Conservation (phyloP, 345 rosid species). For the Aethionema arabicum region DNA sequence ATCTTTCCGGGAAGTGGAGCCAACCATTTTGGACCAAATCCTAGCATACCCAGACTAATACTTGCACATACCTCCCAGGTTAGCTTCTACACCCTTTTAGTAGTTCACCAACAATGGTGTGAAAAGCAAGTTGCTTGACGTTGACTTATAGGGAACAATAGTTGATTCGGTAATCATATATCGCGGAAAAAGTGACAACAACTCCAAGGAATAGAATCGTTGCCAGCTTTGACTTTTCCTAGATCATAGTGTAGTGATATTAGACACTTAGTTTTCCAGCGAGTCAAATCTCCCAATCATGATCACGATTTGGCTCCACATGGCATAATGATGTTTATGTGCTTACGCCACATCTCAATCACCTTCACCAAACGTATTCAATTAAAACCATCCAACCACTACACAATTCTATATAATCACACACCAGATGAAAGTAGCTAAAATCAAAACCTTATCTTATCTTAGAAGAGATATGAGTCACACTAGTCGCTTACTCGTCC, state of each 20-base stretch:
- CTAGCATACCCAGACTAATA: conserved; percentile 26
- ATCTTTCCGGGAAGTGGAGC: conserved; percentile 49
- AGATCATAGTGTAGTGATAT: conserved; percentile 12
- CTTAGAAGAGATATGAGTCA: conserved; percentile 28
- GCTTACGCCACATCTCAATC: not conserved
- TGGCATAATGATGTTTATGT: conserved; percentile 1
- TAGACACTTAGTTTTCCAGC: conserved; percentile 8
- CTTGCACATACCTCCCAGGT: conserved; percentile 17
- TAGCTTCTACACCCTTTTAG: conserved; percentile 8
- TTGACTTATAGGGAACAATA: not conserved
- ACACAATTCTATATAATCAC: conserved; percentile 25
- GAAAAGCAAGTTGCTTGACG: conserved; percentile 24
- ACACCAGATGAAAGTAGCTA: not conserved
- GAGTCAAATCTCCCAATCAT: conserved; percentile 6
- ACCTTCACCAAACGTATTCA: conserved; percentile 2
- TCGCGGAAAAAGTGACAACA: not conserved
- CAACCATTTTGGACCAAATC: conserved; percentile 46
- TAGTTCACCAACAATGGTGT: conserved; percentile 18
- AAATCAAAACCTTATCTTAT: conserved; percentile 8
- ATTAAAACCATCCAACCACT: not conserved
- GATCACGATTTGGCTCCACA: conserved; percentile 19
- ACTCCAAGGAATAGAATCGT: conserved; percentile 3
- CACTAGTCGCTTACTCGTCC: conserved; percentile 13
- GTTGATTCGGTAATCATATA: conserved; percentile 23
- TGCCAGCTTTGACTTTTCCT: conserved; percentile 10